phyloP scores from a whole-genome alignment of 2,329 filamentous ascomycete species.

The Sphaceloma murrayae region DNA sequence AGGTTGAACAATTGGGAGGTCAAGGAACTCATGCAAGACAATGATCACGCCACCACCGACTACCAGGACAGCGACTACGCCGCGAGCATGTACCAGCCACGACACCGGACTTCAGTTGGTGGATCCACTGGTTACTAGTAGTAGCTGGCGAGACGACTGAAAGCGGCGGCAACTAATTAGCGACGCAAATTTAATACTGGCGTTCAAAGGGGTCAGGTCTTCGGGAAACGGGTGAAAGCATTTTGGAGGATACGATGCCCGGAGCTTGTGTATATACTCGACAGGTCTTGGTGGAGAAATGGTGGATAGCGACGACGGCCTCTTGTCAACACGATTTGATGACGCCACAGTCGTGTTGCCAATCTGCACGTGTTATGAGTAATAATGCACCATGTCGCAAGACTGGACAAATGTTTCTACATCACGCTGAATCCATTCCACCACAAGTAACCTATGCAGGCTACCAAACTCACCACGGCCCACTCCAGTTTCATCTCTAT shows the following conservation, averaged over 20 bases:
- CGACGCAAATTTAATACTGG: no score
- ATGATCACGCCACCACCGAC: slow-evolving; percentile 63
- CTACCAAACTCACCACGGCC: slow-evolving; percentile 48
- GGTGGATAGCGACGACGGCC: no score
- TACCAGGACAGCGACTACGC: slow-evolving; percentile 61
- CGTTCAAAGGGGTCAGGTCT: slow-evolving; percentile 8
- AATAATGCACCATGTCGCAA: not conserved
- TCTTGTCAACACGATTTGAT: no score
- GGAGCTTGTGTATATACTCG: no score
- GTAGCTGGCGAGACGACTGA: no score
- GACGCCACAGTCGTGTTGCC: no score
- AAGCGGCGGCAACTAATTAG: no score
- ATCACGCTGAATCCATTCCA: slow-evolving; percentile 43
- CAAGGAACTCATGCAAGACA: slow-evolving; percentile 81
- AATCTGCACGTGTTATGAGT: no score
- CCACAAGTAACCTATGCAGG: slow-evolving; percentile 45
- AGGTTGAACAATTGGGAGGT: slow-evolving; percentile 98
- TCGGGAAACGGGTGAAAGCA: no score
- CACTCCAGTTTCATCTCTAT: slow-evolving; percentile 69
- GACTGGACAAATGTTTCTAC: not conserved
- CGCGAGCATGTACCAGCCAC: slow-evolving; percentile 36
- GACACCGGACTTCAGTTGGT: slow-evolving; percentile 19
- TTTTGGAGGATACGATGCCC: no score
- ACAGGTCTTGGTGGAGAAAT: no score
- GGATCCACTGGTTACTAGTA: slow-evolving; percentile 15